A percentile compares a stretch with the other conserved stretches of the same genome.
Conservation (phyloP, 140 eudicot genomes). For the Bidens hawaiensis region DNA sequence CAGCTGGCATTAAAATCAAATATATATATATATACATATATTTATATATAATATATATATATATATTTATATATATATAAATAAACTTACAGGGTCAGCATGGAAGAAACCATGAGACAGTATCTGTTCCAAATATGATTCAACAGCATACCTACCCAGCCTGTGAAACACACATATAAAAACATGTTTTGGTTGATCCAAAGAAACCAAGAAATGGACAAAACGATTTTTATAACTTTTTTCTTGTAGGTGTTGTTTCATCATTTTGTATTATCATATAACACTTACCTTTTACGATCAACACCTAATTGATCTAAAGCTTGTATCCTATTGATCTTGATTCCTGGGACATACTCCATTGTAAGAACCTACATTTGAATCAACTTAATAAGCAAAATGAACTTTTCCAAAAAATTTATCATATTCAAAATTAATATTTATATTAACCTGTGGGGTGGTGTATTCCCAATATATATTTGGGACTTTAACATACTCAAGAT, state of each 20-base stretch:
- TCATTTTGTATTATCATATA: too few species aligned
- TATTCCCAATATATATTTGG: conserved; percentile 86
- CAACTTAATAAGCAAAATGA: conserved; percentile 20
- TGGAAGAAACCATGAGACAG: conserved; percentile 96
- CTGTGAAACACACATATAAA: conserved; percentile 36
- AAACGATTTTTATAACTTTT: neutral
- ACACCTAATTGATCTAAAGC: conserved; percentile 97
- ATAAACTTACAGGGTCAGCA: conserved; percentile 86
- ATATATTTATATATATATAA: neutral
- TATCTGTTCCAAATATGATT: conserved; percentile 87
- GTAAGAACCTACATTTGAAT: conserved; percentile 65
- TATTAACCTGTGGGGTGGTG: conserved; percentile 94
- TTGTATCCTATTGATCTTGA: conserved; percentile 89
- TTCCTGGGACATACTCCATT: conserved; percentile 99
- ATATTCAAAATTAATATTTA: too few species aligned
- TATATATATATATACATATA: too few species aligned
- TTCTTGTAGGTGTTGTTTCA: too few species aligned
- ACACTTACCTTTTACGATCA: conserved; percentile 78
- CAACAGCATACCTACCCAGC: conserved; percentile 94
- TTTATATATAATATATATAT: too few species aligned
- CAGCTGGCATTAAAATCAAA: conserved; percentile 1
- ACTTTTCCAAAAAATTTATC: neutral
- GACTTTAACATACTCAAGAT: conserved; percentile 91
- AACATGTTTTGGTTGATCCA: neutral
- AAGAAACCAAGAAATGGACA: neutral